These are phyloP conservation scores for Dipteronia sinensis DNA, from an alignment of 345 rosid species.

Conservation along the genomic window DNA sequence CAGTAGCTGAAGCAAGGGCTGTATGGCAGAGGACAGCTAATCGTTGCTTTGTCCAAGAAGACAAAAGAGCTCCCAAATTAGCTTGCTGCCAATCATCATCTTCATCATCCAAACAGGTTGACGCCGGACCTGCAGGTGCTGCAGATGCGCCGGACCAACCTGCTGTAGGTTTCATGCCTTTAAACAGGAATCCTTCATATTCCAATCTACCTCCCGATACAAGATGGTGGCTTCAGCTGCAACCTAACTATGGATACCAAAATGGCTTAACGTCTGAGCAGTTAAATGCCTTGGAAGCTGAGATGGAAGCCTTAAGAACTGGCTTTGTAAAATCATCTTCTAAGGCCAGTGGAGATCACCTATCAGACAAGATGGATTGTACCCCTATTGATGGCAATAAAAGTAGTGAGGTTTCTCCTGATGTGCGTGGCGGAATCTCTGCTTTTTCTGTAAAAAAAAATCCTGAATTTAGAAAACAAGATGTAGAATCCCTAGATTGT, in stretches of 20 bases:
- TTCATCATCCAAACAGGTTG: constrained; percentile 53
- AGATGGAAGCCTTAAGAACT: constrained; percentile 44
- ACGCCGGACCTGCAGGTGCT: constrained; percentile 46
- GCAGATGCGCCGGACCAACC: constrained; percentile 46
- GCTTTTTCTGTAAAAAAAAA: constrained; percentile 19
- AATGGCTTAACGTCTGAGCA: constrained; percentile 55
- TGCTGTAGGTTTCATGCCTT: constrained; percentile 57
- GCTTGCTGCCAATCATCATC: constrained; percentile 87
- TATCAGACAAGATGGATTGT: not conserved
- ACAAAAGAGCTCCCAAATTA: constrained; percentile 91
- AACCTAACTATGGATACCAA: constrained; percentile 59
- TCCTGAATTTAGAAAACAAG: constrained; percentile 26
- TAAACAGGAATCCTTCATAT: constrained; percentile 48
- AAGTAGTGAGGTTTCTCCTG: constrained; percentile 16
- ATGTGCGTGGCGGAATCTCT: constrained; percentile 7
- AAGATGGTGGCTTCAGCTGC: constrained; percentile 75
- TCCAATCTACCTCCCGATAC: constrained; percentile 51
- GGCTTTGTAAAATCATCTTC: constrained; percentile 30
- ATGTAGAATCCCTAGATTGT: constrained; percentile 19
- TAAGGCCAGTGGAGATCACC: constrained; percentile 15
- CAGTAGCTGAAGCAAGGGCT: constrained; percentile 90
- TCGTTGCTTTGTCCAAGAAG: constrained; percentile 97
- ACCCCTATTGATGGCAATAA: constrained; percentile 10
- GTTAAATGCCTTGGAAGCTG: constrained; percentile 45
- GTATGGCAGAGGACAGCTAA: constrained; percentile 89